A percentile compares a stretch with the other conserved stretches of the same genome.
Conservation (phyloP, 495 filamentous ascomycete species). For the Hyaloscypha finlandica region DNA sequence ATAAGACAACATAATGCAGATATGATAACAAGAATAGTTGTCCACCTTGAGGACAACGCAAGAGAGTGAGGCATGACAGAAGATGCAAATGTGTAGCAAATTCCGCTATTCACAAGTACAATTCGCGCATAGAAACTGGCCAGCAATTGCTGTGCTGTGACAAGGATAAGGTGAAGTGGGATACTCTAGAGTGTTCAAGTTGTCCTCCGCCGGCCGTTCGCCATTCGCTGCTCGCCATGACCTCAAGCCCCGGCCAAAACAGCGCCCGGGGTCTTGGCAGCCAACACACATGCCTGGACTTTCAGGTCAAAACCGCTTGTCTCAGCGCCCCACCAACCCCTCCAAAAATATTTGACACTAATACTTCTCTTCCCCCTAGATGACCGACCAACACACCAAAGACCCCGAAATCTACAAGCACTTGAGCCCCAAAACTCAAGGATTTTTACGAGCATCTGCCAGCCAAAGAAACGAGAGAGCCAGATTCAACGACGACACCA, state of each 20-base stretch:
- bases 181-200: slow-evolving; percentile 18
- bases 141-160: slow-evolving; percentile 12
- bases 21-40: slow-evolving; percentile 51
- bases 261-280: not conserved
- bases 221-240: slow-evolving; percentile 4
- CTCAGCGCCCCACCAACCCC: slow-evolving; percentile 33
- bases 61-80: slow-evolving; percentile 27
- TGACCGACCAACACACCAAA: slow-evolving; percentile 33
- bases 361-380: slow-evolving; percentile 8
- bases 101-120: not conserved
- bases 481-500: slow-evolving; percentile 56
- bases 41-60: slow-evolving; percentile 57
- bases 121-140: not conserved
- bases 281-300: slow-evolving; percentile 2
- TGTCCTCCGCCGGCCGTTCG: slow-evolving; percentile 19
- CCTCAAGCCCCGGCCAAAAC: slow-evolving; percentile 2
- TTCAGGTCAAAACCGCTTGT: slow-evolving; percentile 10
- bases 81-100: slow-evolving; percentile 8
- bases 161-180: not conserved
- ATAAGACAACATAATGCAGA: slow-evolving; percentile 47
- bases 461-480: slow-evolving; percentile 38
- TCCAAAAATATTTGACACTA: slow-evolving; percentile 18
- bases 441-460: slow-evolving; percentile 40
- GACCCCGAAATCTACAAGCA: slow-evolving; percentile 47
- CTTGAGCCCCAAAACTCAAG: slow-evolving; percentile 50